A percentile compares a stretch with the other conserved stretches of the same genome.
Evolutionary conservation across 108 stramenopile genomes (phyloP).

Genomic region (Asterionellopsis glacialis): DNA sequence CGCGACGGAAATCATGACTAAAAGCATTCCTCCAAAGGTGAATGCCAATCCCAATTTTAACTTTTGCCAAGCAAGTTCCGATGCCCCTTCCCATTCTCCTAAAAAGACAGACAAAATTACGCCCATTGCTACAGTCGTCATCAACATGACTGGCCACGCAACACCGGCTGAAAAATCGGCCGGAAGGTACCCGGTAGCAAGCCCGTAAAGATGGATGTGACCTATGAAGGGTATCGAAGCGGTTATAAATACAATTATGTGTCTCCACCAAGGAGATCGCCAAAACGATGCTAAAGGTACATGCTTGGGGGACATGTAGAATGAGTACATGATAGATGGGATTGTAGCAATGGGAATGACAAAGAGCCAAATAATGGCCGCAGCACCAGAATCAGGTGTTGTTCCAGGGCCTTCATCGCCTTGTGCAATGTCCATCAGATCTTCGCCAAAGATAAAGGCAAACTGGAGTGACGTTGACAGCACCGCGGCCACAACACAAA

Average conservation of each 20-base stretch:
- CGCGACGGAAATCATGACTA: constrained; percentile 19
- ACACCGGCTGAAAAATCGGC: constrained; percentile 9
- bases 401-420: constrained; percentile 6
- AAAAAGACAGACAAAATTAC: constrained; percentile 9
- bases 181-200: constrained; percentile 6
- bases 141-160: constrained; percentile 19
- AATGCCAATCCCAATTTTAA: constrained; percentile 1
- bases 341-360: constrained; percentile 14
- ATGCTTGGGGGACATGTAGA: constrained; percentile 6
- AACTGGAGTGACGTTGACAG: constrained; percentile 16
- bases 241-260: constrained; percentile 4
- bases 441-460: constrained; percentile 21
- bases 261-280: constrained; percentile 9
- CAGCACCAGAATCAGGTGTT: constrained; percentile 12
- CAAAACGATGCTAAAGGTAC: constrained; percentile 6
- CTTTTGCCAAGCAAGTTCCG: not conserved
- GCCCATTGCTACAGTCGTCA: constrained; percentile 9
- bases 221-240: constrained; percentile 12
- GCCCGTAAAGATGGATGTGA: constrained; percentile 20
- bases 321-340: constrained; percentile 4
- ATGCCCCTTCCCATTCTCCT: constrained; percentile 18
- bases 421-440: constrained; percentile 12
- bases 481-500: constrained; percentile 17
- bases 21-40: constrained; percentile 6
- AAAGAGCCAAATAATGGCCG: constrained; percentile 19